phyloP scores from a whole-genome alignment of 1,139 yeast genomes.

The Pichia sp. region DNA sequence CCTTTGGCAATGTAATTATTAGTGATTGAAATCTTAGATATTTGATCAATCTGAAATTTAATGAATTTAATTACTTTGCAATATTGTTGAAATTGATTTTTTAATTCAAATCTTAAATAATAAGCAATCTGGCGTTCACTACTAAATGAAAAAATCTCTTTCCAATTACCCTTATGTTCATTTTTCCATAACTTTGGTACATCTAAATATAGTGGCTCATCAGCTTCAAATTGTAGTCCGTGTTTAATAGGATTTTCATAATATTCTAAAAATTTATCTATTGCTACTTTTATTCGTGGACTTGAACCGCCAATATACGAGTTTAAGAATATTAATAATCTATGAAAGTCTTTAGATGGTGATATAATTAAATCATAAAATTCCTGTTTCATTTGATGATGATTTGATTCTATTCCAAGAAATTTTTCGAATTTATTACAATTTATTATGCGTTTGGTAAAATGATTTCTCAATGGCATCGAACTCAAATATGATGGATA shows the following conservation, averaged over 20 bases:
- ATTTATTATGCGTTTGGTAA: not conserved
- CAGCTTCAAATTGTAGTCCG: not conserved
- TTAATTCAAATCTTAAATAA: conserved; percentile 17
- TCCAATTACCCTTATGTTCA: conserved; percentile 17
- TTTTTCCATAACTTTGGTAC: conserved; percentile 23
- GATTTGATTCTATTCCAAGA: conserved; percentile 1
- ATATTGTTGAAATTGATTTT: conserved; percentile 8
- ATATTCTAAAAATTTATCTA: conserved; percentile 5
- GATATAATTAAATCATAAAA: conserved; percentile 7
- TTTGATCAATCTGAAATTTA: conserved; percentile 8
- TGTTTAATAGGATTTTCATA: not conserved
- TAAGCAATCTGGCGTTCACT: conserved; percentile 17
- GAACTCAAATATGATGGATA: conserved; percentile 22
- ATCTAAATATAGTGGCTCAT: conserved; percentile 11
- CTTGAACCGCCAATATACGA: conserved; percentile 8
- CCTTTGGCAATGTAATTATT: conserved; percentile 14
- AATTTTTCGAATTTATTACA: conserved; percentile 4
- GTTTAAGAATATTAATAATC: conserved; percentile 3
- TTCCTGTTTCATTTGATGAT: not conserved
- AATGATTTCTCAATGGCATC: conserved; percentile 1
- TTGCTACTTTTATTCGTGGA: conserved; percentile 11
- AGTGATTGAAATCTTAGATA: conserved; percentile 13
- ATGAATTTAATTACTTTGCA: conserved; percentile 5
- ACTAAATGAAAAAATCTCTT: conserved; percentile 15
- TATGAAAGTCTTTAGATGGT: conserved; percentile 9